A percentile compares a stretch with the other conserved stretches of the same genome.
These are phyloP conservation scores for Cyberlindnera xylosilytica DNA, from an alignment of 805 yeast species.

Conservation along the genomic window DNA sequence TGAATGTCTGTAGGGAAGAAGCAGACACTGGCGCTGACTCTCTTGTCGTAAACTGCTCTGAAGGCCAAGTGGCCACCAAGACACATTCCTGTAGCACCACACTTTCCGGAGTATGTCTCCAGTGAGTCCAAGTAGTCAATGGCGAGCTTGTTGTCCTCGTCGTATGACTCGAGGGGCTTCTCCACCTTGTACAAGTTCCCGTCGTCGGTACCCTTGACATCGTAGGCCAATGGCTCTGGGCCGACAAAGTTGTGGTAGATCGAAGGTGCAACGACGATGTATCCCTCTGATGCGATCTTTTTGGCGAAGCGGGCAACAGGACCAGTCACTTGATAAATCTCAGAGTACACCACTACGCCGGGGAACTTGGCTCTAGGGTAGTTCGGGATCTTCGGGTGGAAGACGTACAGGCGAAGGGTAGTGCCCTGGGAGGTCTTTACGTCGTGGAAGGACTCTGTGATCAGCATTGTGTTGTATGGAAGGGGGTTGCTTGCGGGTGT, in stretches of 20 bases:
- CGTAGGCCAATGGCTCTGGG: constrained; percentile 65
- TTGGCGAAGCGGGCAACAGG: constrained; percentile 78
- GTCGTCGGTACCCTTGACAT: constrained; percentile 67
- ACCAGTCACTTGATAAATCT: constrained; percentile 80
- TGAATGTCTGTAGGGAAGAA: constrained; percentile 84
- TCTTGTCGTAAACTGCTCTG: constrained; percentile 62
- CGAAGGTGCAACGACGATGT: constrained; percentile 75
- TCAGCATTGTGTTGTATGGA: constrained; percentile 64
- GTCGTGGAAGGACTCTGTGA: constrained; percentile 62
- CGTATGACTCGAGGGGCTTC: constrained; percentile 69
- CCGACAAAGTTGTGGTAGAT: constrained; percentile 72
- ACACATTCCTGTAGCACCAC: constrained; percentile 87
- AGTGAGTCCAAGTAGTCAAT: constrained; percentile 58
- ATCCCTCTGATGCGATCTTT: constrained; percentile 77
- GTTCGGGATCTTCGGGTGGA: constrained; percentile 64
- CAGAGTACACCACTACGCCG: constrained; percentile 75
- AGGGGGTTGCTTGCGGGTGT: too few relatives aligned
- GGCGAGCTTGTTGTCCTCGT: constrained; percentile 65
- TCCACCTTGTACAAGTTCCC: constrained; percentile 67
- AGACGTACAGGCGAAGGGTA: constrained; percentile 61
- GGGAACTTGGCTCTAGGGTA: constrained; percentile 81
- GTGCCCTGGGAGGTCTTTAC: constrained; percentile 65
- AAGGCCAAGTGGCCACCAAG: constrained; percentile 81
- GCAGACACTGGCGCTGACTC: constrained; percentile 66
- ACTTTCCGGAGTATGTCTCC: constrained; percentile 63